A percentile compares a stretch with the other conserved stretches of the same genome.
phyloP scores from a whole-genome alignment of 176 grass and related monocot genomes.

The Cenchrus purpureus region DNA sequence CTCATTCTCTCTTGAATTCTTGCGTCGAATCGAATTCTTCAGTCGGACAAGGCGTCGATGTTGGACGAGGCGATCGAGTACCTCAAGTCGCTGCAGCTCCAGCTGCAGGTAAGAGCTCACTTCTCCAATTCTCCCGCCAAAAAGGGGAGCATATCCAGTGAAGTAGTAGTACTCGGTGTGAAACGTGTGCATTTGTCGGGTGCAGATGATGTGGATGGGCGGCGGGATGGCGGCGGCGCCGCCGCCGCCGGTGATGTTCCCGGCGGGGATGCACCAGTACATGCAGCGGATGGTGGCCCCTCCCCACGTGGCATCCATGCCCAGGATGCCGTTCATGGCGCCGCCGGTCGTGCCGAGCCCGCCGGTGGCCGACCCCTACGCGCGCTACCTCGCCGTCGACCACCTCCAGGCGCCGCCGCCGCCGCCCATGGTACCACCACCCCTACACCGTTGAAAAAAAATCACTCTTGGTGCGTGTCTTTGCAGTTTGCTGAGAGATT shows the following conservation, averaged over 20 bases:
- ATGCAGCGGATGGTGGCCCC: conserved; percentile 58
- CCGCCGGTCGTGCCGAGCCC: conserved; percentile 23
- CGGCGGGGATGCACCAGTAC: conserved; percentile 60
- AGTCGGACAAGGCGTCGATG: conserved; percentile 93
- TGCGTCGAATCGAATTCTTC: neutral
- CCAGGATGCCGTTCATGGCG: conserved; percentile 51
- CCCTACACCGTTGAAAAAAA: neutral
- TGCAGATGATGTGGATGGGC: conserved; percentile 86
- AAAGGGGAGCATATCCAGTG: neutral
- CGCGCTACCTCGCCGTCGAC: conserved; percentile 49
- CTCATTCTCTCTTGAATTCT: neutral
- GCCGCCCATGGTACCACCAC: conserved; percentile 12
- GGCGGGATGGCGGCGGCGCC: conserved; percentile 41
- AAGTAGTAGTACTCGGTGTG: neutral
- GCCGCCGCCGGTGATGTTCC: conserved; percentile 71
- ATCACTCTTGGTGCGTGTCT: neutral
- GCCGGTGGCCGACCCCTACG: conserved; percentile 36
- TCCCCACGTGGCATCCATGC: conserved; percentile 37
- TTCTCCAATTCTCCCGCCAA: neutral
- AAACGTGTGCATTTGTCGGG: neutral
- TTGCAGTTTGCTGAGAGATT: conserved; percentile 32
- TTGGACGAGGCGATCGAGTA: conserved; percentile 92
- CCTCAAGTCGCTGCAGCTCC: conserved; percentile 85
- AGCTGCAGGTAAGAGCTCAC: conserved; percentile 57
- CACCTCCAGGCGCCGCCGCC: conserved; percentile 36